Evolutionary conservation across 164 flowering plant genomes (phyloP), one percentile per base, ranked within the genome.

Genomic region (Aristolochia contorta): DNA sequence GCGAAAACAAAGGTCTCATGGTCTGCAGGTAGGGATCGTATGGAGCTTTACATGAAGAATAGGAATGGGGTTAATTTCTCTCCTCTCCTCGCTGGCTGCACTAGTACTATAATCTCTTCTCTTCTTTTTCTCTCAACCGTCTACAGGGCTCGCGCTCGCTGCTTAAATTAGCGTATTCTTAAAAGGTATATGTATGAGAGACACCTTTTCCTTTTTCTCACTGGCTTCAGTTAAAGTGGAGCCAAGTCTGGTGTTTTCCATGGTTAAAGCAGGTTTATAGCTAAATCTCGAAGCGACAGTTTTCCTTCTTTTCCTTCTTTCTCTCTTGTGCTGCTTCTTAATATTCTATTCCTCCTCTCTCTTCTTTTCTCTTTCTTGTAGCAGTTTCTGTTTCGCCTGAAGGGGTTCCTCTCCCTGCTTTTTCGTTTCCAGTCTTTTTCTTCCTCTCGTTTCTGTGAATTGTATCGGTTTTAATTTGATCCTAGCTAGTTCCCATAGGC

Each of bases 161-260:
- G 24, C 80, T 80, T 74, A 73, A 76, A 66, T 74, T 71, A 69
- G 77, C 54, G 49, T 71, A 77, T 82, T 68, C 65, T 65, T 72
- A 71, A 77, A 27, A 79, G 74, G 53, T 6, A 64, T 51, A 65
- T 69, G 69, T 64, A 62, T 67, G 68, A 16, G 49, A 37, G 59
- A 59, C 60, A 69, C 51, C 82, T 80, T 82, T 87, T 75, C 67
- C 80, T 83, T 84, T 85, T 64, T 68, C 74, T 63, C 75, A 61
- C 68, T 64, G 68, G 66, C 74, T 85, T 80, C 95, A 67, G 89
- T 85, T 84, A 87, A 87, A 83, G 91, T 76, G 24, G 80, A 69
- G 69, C 64, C 63, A 77, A 67, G 71, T 80, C 78, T 75, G 79
- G 69, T 80, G 76, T 75, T 74, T 78, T 75, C 56, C 66, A 67